These are phyloP conservation scores for Candida tibetensis DNA, from an alignment of 805 yeast genomes.

Conservation along the genomic window DNA sequence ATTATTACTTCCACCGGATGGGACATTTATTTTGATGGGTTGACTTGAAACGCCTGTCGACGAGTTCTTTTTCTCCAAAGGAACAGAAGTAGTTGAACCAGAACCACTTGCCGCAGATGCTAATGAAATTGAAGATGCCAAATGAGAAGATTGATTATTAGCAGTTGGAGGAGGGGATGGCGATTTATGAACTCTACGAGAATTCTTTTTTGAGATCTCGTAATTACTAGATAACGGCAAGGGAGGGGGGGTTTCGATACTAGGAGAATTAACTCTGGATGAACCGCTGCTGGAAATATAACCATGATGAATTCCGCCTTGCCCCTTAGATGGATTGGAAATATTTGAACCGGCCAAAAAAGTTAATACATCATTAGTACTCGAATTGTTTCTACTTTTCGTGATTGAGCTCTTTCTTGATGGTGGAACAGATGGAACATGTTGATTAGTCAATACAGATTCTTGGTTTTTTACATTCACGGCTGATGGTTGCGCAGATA, in stretches of 20 bases:
- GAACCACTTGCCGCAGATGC: conserved; percentile 6
- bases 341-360: conserved; percentile 6
- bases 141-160: conserved; percentile 6
- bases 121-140: conserved; percentile 18
- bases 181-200: conserved; percentile 6
- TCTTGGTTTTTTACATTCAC: conserved; percentile 21
- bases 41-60: conserved; percentile 10
- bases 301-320: conserved; percentile 3
- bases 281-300: conserved; percentile 10
- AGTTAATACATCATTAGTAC: conserved; percentile 9
- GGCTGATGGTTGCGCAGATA: conserved; percentile 42
- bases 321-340: conserved; percentile 7
- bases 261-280: conserved; percentile 20
- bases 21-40: conserved; percentile 17
- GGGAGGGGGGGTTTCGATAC: conserved; percentile 11
- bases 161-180: conserved; percentile 5
- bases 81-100: conserved; percentile 1
- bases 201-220: conserved; percentile 3
- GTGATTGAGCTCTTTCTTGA: conserved; percentile 14
- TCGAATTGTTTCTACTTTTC: conserved; percentile 5
- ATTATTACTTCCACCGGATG: neutral
- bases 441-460: neutral
- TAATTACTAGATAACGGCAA: conserved; percentile 8
- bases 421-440: conserved; percentile 6
- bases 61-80: neutral